Conservation (phyloP, 495 filamentous ascomycete species). For the Cryomyces minteri region DNA sequence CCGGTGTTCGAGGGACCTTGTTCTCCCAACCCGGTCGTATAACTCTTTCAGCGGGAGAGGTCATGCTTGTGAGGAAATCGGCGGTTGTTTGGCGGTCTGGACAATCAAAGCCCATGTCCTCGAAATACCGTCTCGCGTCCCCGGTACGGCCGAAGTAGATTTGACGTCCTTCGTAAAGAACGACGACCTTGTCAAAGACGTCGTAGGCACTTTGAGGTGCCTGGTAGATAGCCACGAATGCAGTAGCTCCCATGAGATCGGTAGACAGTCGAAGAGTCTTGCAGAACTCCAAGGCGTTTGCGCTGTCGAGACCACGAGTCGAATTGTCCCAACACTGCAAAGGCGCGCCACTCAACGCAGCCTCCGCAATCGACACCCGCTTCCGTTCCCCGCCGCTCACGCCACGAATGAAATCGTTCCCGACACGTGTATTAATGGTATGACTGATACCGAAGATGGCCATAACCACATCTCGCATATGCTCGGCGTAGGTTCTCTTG, state of each 20-base stretch:
- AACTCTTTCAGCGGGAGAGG: constrained; percentile 6
- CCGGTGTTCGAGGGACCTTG: constrained; percentile 11
- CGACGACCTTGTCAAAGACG: constrained; percentile 17
- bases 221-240: constrained; percentile 17
- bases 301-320: constrained; percentile 23
- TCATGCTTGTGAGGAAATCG: constrained; percentile 13
- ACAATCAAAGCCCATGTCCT: constrained; percentile 21
- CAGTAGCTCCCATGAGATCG: constrained; percentile 18
- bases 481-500: constrained; percentile 11
- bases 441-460: constrained; percentile 25
- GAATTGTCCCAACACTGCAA: constrained; percentile 26
- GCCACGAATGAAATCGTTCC: constrained; percentile 24
- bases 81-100: constrained; percentile 10
- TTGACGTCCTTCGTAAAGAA: constrained; percentile 45
- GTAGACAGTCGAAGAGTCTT: constrained; percentile 22
- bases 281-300: constrained; percentile 26
- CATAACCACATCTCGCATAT: constrained; percentile 24
- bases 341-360: constrained; percentile 17
- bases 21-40: constrained; percentile 12
- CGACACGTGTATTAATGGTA: constrained; percentile 22
- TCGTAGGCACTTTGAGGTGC: constrained; percentile 9
- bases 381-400: constrained; percentile 24
- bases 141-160: constrained; percentile 48
- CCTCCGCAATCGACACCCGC: constrained; percentile 25
- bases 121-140: constrained; percentile 42